These are phyloP conservation scores for Phialophora tarda DNA, from an alignment of 2,329 filamentous ascomycete species.

Conservation along the genomic window DNA sequence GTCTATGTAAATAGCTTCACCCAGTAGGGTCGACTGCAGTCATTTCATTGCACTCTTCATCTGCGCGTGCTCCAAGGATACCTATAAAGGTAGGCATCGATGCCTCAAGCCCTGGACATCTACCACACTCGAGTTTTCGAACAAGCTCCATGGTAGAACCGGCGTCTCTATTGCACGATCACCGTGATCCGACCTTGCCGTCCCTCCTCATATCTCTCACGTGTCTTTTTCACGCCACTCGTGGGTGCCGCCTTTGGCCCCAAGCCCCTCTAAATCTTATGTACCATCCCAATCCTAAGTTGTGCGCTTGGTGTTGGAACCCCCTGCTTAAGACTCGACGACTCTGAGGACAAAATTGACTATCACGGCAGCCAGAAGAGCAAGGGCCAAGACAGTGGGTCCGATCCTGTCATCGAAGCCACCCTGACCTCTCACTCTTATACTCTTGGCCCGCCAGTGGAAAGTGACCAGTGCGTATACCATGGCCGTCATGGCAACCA, in stretches of 20 bases:
- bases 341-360: constrained; percentile 88
- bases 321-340: constrained; percentile 19
- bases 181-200: background rate
- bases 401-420: constrained; percentile 97
- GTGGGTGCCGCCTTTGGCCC: background rate
- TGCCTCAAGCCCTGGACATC: background rate
- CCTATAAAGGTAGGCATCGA: background rate
- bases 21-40: background rate
- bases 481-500: constrained; percentile 94
- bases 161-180: background rate
- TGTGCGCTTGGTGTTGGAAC: background rate
- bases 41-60: background rate
- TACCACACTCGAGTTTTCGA: background rate
- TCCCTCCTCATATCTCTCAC: background rate
- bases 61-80: background rate
- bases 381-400: constrained; percentile 85
- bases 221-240: background rate
- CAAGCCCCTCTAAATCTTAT: background rate
- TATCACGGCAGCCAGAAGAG: constrained; percentile 84
- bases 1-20: background rate
- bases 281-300: background rate
- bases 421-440: constrained; percentile 85
- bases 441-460: constrained; percentile 95
- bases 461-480: constrained; percentile 93
- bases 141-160: background rate